A percentile compares a stretch with the other conserved stretches of the same genome.
phyloP scores from a whole-genome alignment of 2,329 filamentous ascomycete species.

The Ramichloridium luteum region DNA sequence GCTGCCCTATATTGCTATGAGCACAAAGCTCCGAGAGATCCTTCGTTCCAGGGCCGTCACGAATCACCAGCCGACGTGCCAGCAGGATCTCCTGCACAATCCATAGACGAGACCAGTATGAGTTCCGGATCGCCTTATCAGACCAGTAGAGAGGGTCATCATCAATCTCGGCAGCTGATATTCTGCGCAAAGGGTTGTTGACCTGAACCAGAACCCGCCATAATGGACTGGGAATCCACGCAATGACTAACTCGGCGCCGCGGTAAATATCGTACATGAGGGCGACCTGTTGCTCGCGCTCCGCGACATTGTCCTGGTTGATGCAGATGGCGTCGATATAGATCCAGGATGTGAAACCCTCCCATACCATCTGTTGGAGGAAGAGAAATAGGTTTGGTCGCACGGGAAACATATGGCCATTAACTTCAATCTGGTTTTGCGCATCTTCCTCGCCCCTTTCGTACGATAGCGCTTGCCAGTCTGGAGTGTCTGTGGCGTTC shows the following conservation, averaged over 20 bases:
- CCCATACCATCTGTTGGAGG: neutral
- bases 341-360: neutral
- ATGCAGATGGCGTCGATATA: constrained; percentile 6
- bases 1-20: no score
- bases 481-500: neutral
- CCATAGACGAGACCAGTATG: constrained; percentile 3
- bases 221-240: constrained; percentile 2
- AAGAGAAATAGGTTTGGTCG: constrained; percentile 4
- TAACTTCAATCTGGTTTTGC: neutral
- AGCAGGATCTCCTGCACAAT: constrained; percentile 2
- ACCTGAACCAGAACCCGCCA: neutral
- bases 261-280: constrained; percentile 4
- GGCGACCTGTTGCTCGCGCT: constrained; percentile 4
- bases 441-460: neutral
- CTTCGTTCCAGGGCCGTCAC: neutral
- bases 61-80: neutral
- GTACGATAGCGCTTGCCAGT: neutral
- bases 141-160: neutral
- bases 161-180: neutral
- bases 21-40: neutral
- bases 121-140: neutral
- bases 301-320: constrained; percentile 3
- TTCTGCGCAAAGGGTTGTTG: neutral
- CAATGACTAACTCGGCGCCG: constrained; percentile 1
- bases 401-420: neutral